Evolutionary conservation across 1,284 basidiomycete species (phyloP).

Genomic region (Irpex rosettiformis): DNA sequence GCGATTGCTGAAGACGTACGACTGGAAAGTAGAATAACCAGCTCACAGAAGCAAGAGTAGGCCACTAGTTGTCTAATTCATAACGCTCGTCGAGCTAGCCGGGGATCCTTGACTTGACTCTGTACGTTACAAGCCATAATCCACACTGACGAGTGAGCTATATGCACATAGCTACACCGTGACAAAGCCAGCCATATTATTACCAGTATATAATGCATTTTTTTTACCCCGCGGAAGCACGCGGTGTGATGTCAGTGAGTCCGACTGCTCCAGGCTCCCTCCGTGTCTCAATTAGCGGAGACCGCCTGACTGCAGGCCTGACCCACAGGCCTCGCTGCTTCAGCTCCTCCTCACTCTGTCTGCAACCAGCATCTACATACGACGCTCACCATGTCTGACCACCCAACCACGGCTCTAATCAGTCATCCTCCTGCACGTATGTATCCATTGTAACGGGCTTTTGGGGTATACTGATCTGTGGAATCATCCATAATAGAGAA

Average conservation of each 20-base stretch:
- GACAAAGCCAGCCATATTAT: too few species aligned
- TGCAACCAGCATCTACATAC: neutral
- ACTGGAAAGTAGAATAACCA: conserved; percentile 6
- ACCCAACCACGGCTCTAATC: conserved; percentile 2
- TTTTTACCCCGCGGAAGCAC: too few species aligned
- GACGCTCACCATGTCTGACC: neutral
- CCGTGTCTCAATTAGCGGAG: neutral
- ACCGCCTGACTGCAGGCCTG: neutral
- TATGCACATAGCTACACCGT: too few species aligned
- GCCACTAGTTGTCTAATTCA: neutral
- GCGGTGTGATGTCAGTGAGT: neutral
- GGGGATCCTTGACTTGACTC: neutral
- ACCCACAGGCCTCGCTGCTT: neutral
- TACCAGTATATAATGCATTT: too few species aligned
- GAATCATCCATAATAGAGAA: too few species aligned
- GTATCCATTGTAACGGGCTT: neutral
- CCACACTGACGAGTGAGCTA: too few species aligned
- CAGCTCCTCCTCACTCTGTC: neutral
- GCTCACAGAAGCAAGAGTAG: neutral
- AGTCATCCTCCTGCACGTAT: conserved; percentile 14
- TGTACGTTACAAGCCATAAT: neutral
- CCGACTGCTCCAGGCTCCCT: neutral
- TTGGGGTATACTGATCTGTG: too few species aligned
- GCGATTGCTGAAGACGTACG: conserved; percentile 16
- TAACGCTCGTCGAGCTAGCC: neutral